Percentiles rank a stretch among this genome's conserved stretches.
These are phyloP conservation scores for Talaromyces thailandensis DNA, from an alignment of 495 filamentous ascomycete genomes.

Conservation along the genomic window DNA sequence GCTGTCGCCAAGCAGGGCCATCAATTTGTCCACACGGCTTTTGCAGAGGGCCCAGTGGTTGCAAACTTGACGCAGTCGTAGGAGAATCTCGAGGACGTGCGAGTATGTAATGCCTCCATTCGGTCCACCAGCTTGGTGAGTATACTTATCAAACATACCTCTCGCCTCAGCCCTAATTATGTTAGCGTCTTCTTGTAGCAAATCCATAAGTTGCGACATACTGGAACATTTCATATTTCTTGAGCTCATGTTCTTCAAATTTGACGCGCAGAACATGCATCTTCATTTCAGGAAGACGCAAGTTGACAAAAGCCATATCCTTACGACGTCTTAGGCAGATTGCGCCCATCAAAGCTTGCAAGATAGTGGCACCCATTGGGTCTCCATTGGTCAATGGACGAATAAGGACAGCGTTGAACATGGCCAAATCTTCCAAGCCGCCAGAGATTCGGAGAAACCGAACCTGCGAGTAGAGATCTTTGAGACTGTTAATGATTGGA, in stretches of 20 bases:
- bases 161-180: constrained; percentile 57
- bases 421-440: constrained; percentile 61
- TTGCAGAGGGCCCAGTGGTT: constrained; percentile 83
- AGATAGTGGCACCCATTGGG: constrained; percentile 48
- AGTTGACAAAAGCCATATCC: constrained; percentile 82
- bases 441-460: constrained; percentile 72
- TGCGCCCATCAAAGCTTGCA: constrained; percentile 73
- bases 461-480: constrained; percentile 74
- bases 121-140: constrained; percentile 41
- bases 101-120: constrained; percentile 45
- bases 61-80: constrained; percentile 79
- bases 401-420: constrained; percentile 70
- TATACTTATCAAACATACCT: constrained; percentile 54
- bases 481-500: constrained; percentile 68
- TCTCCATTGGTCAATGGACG: constrained; percentile 57
- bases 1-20: constrained; percentile 48
- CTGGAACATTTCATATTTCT: constrained; percentile 74
- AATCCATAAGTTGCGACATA: constrained; percentile 17
- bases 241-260: constrained; percentile 64
- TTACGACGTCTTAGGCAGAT: constrained; percentile 80
- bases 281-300: constrained; percentile 67
- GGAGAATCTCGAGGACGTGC: constrained; percentile 69
- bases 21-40: constrained; percentile 58
- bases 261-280: constrained; percentile 75
- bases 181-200: constrained; percentile 13